Evolutionary conservation across 1,284 basidiomycete species (phyloP), one percentile per base, ranked within the genome.

Genomic region (Amylostereum chailletii): DNA sequence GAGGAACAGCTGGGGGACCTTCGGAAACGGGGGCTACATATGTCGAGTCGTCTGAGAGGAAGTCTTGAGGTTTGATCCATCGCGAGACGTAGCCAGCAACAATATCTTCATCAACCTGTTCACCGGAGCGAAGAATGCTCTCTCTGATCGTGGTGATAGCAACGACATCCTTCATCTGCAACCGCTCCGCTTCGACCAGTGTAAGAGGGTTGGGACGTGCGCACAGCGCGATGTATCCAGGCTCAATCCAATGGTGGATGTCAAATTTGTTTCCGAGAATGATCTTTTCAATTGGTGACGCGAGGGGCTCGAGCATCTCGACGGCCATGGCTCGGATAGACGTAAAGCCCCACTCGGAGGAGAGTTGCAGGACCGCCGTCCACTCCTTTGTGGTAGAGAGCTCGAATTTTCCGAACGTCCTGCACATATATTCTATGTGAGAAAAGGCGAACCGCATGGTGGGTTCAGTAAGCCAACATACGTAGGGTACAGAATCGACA

Each of bases 321-420:
- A 63, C 54, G 3, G 64, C 60, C 40, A 60, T 55, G 34, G 48
- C 41, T n/a, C 59, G 57, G 42, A 59, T 53, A 26, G 41, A 53
- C 2, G 54, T 48, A 50, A 63, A 62, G 4, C 51, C 53, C 56
- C 56, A 63, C 46, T 51, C 55, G 38, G 53, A 56, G n/a, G 62
- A 49, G 34, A 65, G 51, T 34, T 48, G 48, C 19, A 65, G 57
- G 29, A 65, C 58, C 41, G 61, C 61, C 2, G 56, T 54, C 64
- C 64, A 65, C 33, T 65, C 60, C 6, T 58, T 56, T 19, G 56
- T 52, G 29, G 59, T 55, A 30, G 49, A 38, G 5, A 57, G 49
- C 47, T 59, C 58, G 26, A 55, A 56, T 3, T 51, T 46, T 31
- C 48, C 46, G 26, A 54, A 50, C 41, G 55, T 50, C 46, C 60